Percentiles rank a stretch among this genome's conserved stretches.
Conservation (phyloP, 257 asterid species). For the Mentha longifolia region DNA sequence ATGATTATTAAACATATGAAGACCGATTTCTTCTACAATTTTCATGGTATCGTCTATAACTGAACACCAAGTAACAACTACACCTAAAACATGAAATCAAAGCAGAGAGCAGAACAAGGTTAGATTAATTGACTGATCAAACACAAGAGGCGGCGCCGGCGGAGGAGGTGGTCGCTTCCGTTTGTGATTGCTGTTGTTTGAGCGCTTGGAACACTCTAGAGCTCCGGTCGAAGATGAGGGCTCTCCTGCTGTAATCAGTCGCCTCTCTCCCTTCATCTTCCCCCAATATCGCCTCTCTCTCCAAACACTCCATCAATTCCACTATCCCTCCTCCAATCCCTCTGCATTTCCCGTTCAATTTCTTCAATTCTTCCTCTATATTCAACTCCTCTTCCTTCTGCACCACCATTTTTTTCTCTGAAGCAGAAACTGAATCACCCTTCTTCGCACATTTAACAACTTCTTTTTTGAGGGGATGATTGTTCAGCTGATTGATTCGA, state of each 20-base stretch:
- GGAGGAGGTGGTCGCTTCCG: neutral
- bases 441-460: slow-evolving; percentile 37
- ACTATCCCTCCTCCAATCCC: slow-evolving; percentile 54
- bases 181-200: slow-evolving; percentile 39
- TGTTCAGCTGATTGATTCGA: neutral
- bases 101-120: neutral
- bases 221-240: slow-evolving; percentile 70
- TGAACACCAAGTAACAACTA: neutral
- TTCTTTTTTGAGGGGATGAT: neutral
- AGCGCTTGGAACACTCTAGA: slow-evolving; percentile 76
- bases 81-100: neutral
- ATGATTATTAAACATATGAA: no score
- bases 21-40: no score
- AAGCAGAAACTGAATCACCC: slow-evolving; percentile 36
- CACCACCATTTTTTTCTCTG: neutral
- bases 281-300: slow-evolving; percentile 90
- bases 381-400: slow-evolving; percentile 2
- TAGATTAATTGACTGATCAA: neutral
- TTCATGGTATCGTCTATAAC: neutral
- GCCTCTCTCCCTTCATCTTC: slow-evolving; percentile 78
- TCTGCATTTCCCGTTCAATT: slow-evolving; percentile 43
- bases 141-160: neutral
- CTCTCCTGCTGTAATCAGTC: slow-evolving; percentile 74
- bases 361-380: slow-evolving; percentile 47
- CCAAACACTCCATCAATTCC: slow-evolving; percentile 78